A percentile compares a stretch with the other conserved stretches of the same genome.
Conservation (phyloP, 495 filamentous ascomycete genomes). For the Podospora australis region DNA sequence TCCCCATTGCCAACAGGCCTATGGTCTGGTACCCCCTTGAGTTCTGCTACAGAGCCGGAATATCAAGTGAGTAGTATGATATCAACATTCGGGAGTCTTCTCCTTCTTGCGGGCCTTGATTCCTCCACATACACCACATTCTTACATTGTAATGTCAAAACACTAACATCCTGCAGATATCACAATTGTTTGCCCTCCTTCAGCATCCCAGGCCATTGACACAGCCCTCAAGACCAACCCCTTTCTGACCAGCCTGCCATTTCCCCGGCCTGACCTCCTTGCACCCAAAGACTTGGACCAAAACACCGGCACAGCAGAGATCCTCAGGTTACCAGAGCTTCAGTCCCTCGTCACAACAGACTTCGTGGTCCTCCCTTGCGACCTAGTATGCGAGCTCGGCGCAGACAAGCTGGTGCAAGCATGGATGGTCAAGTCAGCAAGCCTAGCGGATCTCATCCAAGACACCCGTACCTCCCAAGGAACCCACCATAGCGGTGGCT, state of each 20-base stretch:
- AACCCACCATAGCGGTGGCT: slow-evolving; percentile 59
- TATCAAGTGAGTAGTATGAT: slow-evolving; percentile 64
- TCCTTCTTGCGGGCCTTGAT: too few relatives aligned
- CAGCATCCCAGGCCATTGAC: slow-evolving; percentile 62
- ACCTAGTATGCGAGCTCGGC: slow-evolving; percentile 84
- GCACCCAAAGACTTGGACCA: slow-evolving; percentile 65
- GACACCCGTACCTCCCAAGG: slow-evolving; percentile 29
- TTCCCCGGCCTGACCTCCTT: slow-evolving; percentile 66
- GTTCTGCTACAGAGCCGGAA: slow-evolving; percentile 79
- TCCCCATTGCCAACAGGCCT: slow-evolving; percentile 88
- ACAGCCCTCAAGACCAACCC: slow-evolving; percentile 80
- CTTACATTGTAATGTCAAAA: not conserved
- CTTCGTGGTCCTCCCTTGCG: slow-evolving; percentile 87
- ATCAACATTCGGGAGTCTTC: not conserved
- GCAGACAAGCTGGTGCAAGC: slow-evolving; percentile 75
- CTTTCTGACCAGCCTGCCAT: slow-evolving; percentile 72
- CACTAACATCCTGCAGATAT: slow-evolving; percentile 55
- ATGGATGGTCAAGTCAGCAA: slow-evolving; percentile 82
- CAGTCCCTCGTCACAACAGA: slow-evolving; percentile 66
- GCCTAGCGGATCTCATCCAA: slow-evolving; percentile 45
- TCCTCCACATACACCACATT: not conserved
- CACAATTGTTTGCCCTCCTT: slow-evolving; percentile 73
- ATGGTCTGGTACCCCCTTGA: slow-evolving; percentile 96
- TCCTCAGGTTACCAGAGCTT: slow-evolving; percentile 76
- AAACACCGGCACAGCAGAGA: slow-evolving; percentile 79